A percentile compares a stretch with the other conserved stretches of the same genome.
These are phyloP conservation scores for Phragmites australis DNA, from an alignment of 176 grass and related monocot genomes.

Conservation along the genomic window DNA sequence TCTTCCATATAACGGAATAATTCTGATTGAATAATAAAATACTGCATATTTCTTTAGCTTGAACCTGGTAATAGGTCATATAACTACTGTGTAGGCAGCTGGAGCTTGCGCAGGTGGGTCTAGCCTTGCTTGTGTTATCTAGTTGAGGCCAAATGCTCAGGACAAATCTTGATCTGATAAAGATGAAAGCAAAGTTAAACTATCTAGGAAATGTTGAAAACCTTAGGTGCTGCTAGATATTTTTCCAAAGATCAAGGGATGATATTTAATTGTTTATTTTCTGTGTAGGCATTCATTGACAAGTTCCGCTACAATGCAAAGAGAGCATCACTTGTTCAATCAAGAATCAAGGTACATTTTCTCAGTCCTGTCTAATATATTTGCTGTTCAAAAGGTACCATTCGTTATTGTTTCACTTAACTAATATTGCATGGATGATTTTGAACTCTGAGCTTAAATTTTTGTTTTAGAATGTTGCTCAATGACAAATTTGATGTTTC, in stretches of 20 bases:
- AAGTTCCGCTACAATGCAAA: constrained; percentile 97
- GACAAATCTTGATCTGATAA: constrained; percentile 17
- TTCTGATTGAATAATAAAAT: not conserved
- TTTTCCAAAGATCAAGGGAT: not conserved
- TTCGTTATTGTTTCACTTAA: not conserved
- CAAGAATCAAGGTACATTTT: constrained; percentile 86
- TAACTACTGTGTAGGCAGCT: not conserved
- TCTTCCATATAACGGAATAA: not conserved
- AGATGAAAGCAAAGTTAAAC: not conserved
- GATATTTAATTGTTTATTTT: constrained; percentile 24
- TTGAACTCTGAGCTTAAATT: not conserved
- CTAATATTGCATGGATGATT: not conserved
- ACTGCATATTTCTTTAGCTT: constrained; percentile 14
- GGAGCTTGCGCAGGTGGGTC: not conserved
- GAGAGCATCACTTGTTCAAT: constrained; percentile 95
- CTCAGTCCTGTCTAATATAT: not conserved
- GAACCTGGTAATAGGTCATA: constrained; percentile 17
- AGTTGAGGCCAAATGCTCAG: not conserved
- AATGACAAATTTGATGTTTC: not conserved
- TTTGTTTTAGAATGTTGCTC: constrained; percentile 7
- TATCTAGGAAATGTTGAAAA: not conserved
- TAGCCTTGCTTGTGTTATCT: not conserved
- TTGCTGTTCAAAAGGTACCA: constrained; percentile 1
- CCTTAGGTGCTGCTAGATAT: constrained; percentile 19
- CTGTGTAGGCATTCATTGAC: constrained; percentile 84